Evolutionary conservation across 1,284 basidiomycete species (phyloP).

Genomic region (Ganoderma leucocontextum): DNA sequence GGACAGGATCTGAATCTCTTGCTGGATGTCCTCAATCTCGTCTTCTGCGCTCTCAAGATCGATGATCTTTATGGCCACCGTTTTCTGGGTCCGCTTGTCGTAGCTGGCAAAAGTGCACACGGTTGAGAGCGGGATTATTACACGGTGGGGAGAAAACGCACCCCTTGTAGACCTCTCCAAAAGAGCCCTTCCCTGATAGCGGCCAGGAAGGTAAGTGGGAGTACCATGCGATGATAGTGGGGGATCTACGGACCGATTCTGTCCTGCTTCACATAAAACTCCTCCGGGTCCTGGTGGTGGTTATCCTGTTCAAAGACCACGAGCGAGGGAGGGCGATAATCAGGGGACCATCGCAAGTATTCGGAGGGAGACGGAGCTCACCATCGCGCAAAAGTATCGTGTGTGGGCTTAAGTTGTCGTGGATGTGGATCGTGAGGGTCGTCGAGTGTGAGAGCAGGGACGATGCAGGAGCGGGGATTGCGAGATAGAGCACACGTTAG

Average conservation of each 20-base stretch:
- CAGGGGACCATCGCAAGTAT: conserved; percentile 23
- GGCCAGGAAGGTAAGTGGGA: conserved; percentile 1
- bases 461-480: conserved; percentile 14
- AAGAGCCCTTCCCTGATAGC: conserved; percentile 88
- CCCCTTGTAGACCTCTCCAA: conserved; percentile 99
- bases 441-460: conserved; percentile 20
- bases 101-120: conserved; percentile 60
- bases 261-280: conserved; percentile 95
- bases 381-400: conserved; percentile 21
- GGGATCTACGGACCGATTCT: conserved; percentile 79
- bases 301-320: conserved; percentile 56
- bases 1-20: conserved; percentile 98
- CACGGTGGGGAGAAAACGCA: conserved; percentile 43
- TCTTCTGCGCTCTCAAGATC: conserved; percentile 99
- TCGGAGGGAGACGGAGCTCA: conserved; percentile 17
- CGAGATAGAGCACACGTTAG: conserved; percentile 28
- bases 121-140: conserved; percentile 16
- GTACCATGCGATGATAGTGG: conserved; percentile 17
- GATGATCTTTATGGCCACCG: conserved; percentile 98
- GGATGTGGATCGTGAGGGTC: conserved; percentile 33
- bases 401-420: conserved; percentile 31
- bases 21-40: conserved; percentile 99
- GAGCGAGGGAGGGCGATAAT: conserved; percentile 14
- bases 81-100: conserved; percentile 91
- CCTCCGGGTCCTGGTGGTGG: conserved; percentile 87